Percentiles rank a stretch among this genome's conserved stretches.
phyloP scores from a whole-genome alignment of 192 early-diverging fungal species.

The Ambispora gerdemannii region DNA sequence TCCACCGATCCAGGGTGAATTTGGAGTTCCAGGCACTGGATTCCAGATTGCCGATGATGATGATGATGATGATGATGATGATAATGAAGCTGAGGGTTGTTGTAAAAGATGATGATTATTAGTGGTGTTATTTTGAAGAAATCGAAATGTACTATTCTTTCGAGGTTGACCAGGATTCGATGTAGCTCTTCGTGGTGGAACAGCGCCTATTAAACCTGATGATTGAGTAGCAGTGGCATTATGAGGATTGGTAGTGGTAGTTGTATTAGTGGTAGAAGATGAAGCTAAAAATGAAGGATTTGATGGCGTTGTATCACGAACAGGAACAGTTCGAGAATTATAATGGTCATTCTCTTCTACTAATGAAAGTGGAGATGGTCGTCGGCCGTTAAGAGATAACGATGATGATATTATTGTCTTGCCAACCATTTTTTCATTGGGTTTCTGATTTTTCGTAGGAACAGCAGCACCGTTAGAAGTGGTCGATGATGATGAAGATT shows the following conservation, averaged over 20 bases:
- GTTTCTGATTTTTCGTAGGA: neutral
- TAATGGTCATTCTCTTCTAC: neutral
- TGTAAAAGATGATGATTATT: neutral
- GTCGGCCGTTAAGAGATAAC: neutral
- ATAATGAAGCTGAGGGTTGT: too few relatives aligned
- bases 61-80: too few relatives aligned
- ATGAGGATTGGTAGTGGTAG: neutral
- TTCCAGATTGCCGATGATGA: neutral
- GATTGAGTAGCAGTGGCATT: neutral
- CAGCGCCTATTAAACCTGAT: neutral
- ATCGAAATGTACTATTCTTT: neutral
- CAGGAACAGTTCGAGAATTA: conserved; percentile 19
- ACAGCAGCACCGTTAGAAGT: neutral
- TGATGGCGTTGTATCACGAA: neutral
- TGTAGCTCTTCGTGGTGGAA: conserved; percentile 21
- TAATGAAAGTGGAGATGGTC: conserved; percentile 23
- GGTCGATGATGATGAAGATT: neutral
- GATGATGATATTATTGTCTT: too few relatives aligned
- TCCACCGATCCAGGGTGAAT: conserved; percentile 12
- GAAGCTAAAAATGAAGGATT: neutral
- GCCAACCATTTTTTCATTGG: conserved; percentile 12
- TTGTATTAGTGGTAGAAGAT: neutral
- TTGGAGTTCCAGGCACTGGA: conserved; percentile 16
- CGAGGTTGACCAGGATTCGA: conserved; percentile 22
- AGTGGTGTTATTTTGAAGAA: conserved; percentile 4